A percentile compares a stretch with the other conserved stretches of the same genome.
These are phyloP conservation scores for Blastomyces gilchristii DNA, from an alignment of 2,329 filamentous ascomycete genomes.

Conservation along the genomic window DNA sequence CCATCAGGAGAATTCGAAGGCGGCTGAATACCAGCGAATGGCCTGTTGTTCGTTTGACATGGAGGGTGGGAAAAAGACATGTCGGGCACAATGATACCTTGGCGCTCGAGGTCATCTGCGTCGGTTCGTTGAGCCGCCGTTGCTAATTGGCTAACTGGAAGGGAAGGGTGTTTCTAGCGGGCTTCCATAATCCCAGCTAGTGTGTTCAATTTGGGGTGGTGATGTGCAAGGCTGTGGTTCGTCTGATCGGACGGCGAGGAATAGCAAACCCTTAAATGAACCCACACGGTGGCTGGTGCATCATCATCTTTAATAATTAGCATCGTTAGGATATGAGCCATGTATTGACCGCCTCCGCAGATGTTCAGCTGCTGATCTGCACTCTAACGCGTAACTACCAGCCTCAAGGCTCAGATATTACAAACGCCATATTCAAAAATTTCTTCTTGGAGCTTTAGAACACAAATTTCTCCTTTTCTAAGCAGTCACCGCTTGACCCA, in stretches of 20 bases:
- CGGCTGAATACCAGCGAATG: background rate
- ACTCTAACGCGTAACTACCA: background rate
- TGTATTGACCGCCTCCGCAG: background rate
- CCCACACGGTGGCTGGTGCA: background rate
- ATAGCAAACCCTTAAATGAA: background rate
- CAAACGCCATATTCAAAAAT: background rate
- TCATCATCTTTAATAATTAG: background rate
- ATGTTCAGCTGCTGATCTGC: background rate
- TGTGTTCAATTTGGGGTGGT: background rate
- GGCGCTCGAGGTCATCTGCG: background rate
- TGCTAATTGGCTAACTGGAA: background rate
- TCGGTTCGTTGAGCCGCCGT: background rate
- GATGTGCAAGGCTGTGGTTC: background rate
- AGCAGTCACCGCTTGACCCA: background rate
- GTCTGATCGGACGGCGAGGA: background rate
- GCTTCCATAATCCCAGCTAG: slow-evolving; percentile 3
- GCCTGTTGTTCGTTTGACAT: background rate
- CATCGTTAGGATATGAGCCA: background rate
- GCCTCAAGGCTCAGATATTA: background rate
- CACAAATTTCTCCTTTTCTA: background rate
- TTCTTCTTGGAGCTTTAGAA: background rate
- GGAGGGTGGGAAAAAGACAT: background rate
- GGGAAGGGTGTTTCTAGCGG: background rate
- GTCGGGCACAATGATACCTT: background rate
- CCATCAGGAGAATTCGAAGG: background rate